These are phyloP conservation scores for Rhododendron williamsianum DNA, from an alignment of 148 eudicot genomes.

Conservation along the genomic window DNA sequence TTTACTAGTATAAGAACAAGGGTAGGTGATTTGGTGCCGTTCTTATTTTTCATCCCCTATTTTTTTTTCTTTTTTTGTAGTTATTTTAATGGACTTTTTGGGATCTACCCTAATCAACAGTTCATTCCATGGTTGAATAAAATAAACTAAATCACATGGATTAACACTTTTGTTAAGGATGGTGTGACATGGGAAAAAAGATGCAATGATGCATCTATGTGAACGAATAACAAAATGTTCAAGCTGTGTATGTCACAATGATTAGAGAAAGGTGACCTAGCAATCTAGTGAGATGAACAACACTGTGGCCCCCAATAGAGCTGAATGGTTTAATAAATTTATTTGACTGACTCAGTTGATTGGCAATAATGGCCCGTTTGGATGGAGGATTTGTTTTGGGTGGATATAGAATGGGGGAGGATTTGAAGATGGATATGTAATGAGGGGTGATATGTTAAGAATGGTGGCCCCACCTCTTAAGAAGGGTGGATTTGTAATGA, in stretches of 20 bases:
- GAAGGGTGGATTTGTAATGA: too few species aligned
- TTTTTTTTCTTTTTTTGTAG: background rate
- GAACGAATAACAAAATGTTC: background rate
- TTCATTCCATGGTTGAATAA: background rate
- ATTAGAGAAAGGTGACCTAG: background rate
- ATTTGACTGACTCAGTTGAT: background rate
- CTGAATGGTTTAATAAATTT: background rate
- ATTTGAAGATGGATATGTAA: too few species aligned
- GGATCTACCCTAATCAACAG: background rate
- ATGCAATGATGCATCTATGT: background rate
- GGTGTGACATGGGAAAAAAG: background rate
- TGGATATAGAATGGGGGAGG: too few species aligned
- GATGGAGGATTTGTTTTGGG: too few species aligned
- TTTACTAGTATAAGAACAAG: constrained; percentile 82
- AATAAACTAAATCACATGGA: background rate
- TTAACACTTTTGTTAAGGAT: background rate
- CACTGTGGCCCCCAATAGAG: background rate
- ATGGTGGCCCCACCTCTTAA: too few species aligned
- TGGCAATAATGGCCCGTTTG: background rate
- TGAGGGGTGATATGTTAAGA: too few species aligned
- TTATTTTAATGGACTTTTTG: background rate
- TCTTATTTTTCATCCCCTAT: too few species aligned
- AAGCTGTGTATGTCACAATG: background rate
- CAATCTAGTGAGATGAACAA: background rate
- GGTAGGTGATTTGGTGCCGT: constrained; percentile 28